A percentile compares a stretch with the other conserved stretches of the same genome.
These are phyloP conservation scores for Flaveria robusta DNA, from an alignment of 129 eudicot species.

Conservation along the genomic window DNA sequence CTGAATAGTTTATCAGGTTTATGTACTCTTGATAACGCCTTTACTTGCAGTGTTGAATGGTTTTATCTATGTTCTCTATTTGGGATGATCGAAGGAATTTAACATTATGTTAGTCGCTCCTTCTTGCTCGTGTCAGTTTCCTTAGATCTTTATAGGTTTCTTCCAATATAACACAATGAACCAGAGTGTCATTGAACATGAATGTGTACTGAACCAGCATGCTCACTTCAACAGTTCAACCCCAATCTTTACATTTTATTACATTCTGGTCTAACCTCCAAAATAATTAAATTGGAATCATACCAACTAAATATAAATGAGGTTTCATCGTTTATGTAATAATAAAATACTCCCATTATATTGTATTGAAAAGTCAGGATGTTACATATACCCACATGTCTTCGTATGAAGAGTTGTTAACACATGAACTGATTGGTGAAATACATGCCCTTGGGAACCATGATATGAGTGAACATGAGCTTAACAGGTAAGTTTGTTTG, in stretches of 20 bases:
- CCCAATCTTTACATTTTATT: too few species aligned
- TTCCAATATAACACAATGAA: neutral
- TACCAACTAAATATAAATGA: too few species aligned
- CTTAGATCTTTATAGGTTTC: neutral
- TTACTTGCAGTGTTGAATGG: neutral
- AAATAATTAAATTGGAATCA: too few species aligned
- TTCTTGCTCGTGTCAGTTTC: neutral
- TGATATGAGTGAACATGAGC: neutral
- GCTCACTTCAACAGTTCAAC: neutral
- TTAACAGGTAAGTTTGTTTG: neutral
- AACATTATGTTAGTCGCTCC: neutral
- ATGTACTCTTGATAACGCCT: neutral
- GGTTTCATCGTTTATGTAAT: too few species aligned
- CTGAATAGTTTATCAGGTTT: neutral
- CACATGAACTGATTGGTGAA: neutral
- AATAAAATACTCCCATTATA: too few species aligned
- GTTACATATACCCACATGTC: neutral
- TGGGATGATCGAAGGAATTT: neutral
- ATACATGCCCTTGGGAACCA: neutral
- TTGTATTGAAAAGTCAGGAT: too few species aligned
- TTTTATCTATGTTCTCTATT: too few species aligned
- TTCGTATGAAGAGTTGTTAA: neutral
- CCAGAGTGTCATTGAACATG: neutral
- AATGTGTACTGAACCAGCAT: neutral
- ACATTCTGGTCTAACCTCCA: too few species aligned